phyloP scores from a whole-genome alignment of 768 basidiomycete species.

The Lentinula detonsa region DNA sequence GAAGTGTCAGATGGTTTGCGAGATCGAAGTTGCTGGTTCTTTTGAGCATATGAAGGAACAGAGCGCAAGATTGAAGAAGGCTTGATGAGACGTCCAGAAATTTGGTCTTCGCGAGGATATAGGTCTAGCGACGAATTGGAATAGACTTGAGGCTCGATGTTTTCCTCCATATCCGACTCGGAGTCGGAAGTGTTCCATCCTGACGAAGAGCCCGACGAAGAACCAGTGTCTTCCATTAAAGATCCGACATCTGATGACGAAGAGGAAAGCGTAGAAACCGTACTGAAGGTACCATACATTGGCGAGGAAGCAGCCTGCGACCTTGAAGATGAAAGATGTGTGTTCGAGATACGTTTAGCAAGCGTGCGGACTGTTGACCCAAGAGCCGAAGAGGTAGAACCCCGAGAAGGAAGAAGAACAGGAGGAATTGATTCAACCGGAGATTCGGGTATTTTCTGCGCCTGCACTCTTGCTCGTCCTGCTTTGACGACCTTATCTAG shows the following conservation, averaged over 20 bases:
- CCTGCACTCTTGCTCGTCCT: constrained; percentile 45
- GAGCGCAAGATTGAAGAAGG: constrained; percentile 43
- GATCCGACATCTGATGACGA: constrained; percentile 57
- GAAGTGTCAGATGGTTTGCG: constrained; percentile 48
- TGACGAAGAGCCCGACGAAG: constrained; percentile 48
- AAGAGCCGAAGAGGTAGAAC: constrained; percentile 26
- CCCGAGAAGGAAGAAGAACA: constrained; percentile 24
- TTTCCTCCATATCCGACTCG: constrained; percentile 42
- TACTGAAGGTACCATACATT: constrained; percentile 38
- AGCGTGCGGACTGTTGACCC: constrained; percentile 54
- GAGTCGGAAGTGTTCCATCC: constrained; percentile 48
- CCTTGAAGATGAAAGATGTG: constrained; percentile 27
- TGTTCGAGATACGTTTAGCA: constrained; percentile 49
- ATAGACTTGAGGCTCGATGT: constrained; percentile 26
- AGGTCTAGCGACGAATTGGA: constrained; percentile 13
- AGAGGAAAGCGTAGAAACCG: constrained; percentile 32
- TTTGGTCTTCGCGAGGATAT: not conserved
- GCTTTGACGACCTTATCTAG: constrained; percentile 51
- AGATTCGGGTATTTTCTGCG: constrained; percentile 34
- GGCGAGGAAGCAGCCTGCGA: constrained; percentile 21
- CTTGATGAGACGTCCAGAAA: constrained; percentile 16
- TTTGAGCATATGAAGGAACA: constrained; percentile 37
- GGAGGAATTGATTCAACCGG: constrained; percentile 28
- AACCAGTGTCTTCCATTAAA: constrained; percentile 57
- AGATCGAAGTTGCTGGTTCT: constrained; percentile 20